These are phyloP conservation scores for Gastroboletus turbinatus DNA, from an alignment of 1,284 basidiomycete genomes.

Conservation along the genomic window DNA sequence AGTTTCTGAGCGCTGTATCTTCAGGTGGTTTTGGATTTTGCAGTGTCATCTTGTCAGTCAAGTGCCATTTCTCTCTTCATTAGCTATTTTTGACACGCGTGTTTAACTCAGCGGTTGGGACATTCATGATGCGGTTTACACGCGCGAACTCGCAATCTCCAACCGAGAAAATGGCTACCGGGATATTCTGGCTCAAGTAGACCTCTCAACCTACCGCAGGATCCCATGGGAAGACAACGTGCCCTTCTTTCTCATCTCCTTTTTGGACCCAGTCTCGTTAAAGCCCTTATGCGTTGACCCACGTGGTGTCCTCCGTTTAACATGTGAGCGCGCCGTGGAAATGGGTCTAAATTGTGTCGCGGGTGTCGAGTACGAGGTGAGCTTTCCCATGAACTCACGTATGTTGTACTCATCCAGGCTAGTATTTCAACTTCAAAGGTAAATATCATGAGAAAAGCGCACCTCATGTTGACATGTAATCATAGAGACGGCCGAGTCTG, in stretches of 20 bases:
- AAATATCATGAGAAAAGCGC: background rate
- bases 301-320: conserved; percentile 72
- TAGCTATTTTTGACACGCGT: background rate
- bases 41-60: conserved; percentile 79
- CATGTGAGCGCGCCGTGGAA: conserved; percentile 49
- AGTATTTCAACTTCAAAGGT: conserved; percentile 97
- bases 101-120: conserved; percentile 73
- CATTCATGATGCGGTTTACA: conserved; percentile 83
- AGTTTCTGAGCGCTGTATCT: conserved; percentile 86
- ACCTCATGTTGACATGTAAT: background rate
- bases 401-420: conserved; percentile 5
- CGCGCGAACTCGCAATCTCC: conserved; percentile 84
- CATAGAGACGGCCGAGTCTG: conserved; percentile 75
- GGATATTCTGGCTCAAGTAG: conserved; percentile 83
- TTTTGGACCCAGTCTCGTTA: conserved; percentile 81
- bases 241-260: conserved; percentile 91
- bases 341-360: conserved; percentile 66
- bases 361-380: conserved; percentile 90
- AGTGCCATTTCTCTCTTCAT: background rate
- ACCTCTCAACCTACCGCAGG: conserved; percentile 81
- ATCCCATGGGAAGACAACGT: conserved; percentile 93
- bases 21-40: conserved; percentile 90
- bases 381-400: conserved; percentile 15
- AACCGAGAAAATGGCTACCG: conserved; percentile 90
- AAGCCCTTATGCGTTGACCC: conserved; percentile 82